phyloP scores from a whole-genome alignment of 2,329 filamentous ascomycete species.

The Pseudocercospora ulei region DNA sequence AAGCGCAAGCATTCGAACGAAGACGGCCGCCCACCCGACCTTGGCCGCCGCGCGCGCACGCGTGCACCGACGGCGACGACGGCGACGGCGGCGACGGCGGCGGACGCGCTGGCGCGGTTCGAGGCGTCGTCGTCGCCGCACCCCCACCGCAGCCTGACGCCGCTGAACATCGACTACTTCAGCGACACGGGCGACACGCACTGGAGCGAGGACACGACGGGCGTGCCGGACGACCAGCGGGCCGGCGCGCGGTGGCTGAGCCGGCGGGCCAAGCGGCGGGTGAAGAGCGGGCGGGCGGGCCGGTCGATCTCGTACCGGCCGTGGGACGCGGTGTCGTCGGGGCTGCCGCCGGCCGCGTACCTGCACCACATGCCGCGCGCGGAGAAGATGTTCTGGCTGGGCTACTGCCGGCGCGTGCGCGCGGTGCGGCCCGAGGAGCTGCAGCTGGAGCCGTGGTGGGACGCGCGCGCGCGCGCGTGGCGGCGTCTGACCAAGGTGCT shows the following conservation, averaged over 20 bases:
- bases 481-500: background rate
- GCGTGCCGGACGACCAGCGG: background rate
- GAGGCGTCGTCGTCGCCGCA: constrained; percentile 1
- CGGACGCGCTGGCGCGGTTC: background rate
- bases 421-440: background rate
- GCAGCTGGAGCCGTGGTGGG: constrained; percentile 1
- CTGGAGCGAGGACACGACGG: background rate
- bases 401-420: background rate
- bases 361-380: background rate
- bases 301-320: constrained; percentile 2
- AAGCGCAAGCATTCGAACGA: too few relatives aligned
- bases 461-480: background rate
- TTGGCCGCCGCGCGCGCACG: too few relatives aligned
- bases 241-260: background rate
- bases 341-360: background rate
- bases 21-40: too few relatives aligned
- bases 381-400: constrained; percentile 1
- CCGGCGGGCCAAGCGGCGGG: background rate
- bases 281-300: background rate
- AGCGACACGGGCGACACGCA: constrained; percentile 1
- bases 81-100: too few relatives aligned
- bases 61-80: too few relatives aligned
- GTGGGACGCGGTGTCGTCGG: constrained; percentile 1
- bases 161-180: constrained; percentile 1
- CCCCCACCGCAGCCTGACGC: background rate